A percentile compares a stretch with the other conserved stretches of the same genome.
phyloP scores from a whole-genome alignment of 345 rosid species.

The Eucalyptus microcorys region DNA sequence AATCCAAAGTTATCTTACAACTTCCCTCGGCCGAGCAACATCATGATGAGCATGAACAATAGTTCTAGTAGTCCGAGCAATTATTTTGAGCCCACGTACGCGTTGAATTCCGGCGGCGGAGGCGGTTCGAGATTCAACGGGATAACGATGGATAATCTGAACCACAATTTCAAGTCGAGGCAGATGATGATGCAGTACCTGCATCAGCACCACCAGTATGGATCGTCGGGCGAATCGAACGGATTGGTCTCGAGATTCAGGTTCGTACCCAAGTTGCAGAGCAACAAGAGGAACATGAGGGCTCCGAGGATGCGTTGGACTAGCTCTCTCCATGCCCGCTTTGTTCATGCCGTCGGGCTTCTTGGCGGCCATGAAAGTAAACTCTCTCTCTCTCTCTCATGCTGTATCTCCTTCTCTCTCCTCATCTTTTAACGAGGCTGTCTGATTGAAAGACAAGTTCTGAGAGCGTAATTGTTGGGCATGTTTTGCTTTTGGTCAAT shows the following conservation, averaged over 20 bases:
- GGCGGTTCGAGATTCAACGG: background rate
- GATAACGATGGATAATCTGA: background rate
- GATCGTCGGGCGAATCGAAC: background rate
- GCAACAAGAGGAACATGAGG: constrained; percentile 46
- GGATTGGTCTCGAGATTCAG: constrained; percentile 20
- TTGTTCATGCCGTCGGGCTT: constrained; percentile 34
- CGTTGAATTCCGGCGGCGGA: background rate
- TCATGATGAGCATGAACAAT: background rate
- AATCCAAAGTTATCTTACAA: background rate
- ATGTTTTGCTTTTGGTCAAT: background rate
- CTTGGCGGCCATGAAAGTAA: constrained; percentile 52
- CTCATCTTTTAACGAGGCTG: background rate
- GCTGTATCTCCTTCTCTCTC: background rate
- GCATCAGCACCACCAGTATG: background rate
- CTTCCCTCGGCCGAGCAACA: background rate
- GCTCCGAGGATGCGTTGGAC: constrained; percentile 78
- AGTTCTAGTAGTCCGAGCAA: background rate
- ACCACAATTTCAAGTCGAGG: background rate
- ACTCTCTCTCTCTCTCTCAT: background rate
- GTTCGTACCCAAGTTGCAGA: constrained; percentile 33
- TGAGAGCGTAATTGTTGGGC: background rate
- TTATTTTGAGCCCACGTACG: background rate
- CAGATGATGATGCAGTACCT: background rate
- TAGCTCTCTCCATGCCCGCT: constrained; percentile 32
- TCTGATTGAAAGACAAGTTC: background rate